Percentiles rank a stretch among this genome's conserved stretches.
These are phyloP conservation scores for Angophora floribunda DNA, from an alignment of 345 rosid genomes.

Conservation along the genomic window DNA sequence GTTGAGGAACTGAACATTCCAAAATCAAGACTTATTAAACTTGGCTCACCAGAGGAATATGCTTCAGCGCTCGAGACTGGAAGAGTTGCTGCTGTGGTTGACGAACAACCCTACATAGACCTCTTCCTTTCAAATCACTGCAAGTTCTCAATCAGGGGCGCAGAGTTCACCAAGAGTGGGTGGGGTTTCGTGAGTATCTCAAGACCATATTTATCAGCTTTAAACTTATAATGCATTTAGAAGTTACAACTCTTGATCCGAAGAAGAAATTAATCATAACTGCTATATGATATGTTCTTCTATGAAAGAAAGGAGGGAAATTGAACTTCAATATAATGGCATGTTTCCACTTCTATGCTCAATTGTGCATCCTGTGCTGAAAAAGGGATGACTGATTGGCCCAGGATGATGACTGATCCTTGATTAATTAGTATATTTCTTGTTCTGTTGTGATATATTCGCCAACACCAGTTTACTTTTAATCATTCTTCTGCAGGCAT, in stretches of 20 bases:
- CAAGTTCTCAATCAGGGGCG: slow-evolving; percentile 64
- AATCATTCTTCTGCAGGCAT: slow-evolving; percentile 38
- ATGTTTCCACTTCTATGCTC: background rate
- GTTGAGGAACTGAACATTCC: slow-evolving; percentile 63
- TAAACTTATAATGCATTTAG: background rate
- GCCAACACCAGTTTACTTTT: background rate
- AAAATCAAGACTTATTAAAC: slow-evolving; percentile 64
- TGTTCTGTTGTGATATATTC: background rate
- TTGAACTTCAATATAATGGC: background rate
- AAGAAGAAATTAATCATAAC: background rate
- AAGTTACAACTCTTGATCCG: background rate
- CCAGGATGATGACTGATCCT: background rate
- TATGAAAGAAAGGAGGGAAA: background rate
- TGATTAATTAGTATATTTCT: background rate
- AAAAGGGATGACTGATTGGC: background rate
- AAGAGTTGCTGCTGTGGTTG: slow-evolving; percentile 81
- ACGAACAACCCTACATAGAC: slow-evolving; percentile 65
- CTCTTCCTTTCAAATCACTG: slow-evolving; percentile 73
- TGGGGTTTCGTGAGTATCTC: slow-evolving; percentile 92
- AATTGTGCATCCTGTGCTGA: background rate
- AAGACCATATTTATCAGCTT: background rate
- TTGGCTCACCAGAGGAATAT: slow-evolving; percentile 77
- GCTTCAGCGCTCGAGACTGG: slow-evolving; percentile 54
- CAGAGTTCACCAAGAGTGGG: slow-evolving; percentile 71
- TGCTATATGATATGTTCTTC: background rate